A percentile compares a stretch with the other conserved stretches of the same genome.
These are phyloP conservation scores for Nicotiana tabacum DNA, from an alignment of 257 asterid genomes.

Conservation along the genomic window DNA sequence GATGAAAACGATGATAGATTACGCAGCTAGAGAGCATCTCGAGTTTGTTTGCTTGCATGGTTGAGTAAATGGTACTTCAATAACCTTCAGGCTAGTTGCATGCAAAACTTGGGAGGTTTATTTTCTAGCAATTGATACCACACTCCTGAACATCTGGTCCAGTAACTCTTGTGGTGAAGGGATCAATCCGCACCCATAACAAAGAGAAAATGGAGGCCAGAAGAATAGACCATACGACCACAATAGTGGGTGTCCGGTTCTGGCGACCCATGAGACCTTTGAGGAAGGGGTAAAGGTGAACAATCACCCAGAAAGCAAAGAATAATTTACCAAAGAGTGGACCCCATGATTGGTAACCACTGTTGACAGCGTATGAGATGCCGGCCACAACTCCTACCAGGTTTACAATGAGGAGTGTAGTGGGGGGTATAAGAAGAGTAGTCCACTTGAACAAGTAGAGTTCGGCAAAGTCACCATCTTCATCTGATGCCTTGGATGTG, in stretches of 20 bases:
- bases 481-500: constrained; percentile 90
- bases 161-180: constrained; percentile 80
- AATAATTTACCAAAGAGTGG: constrained; percentile 87
- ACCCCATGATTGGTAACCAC: constrained; percentile 98
- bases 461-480: constrained; percentile 86
- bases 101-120: background rate
- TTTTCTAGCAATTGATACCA: constrained; percentile 72
- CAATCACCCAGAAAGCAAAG: constrained; percentile 97
- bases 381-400: constrained; percentile 92
- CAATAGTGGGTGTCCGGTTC: constrained; percentile 88
- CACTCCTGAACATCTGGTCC: constrained; percentile 76
- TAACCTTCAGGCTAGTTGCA: background rate
- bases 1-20: background rate
- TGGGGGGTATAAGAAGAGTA: constrained; percentile 84
- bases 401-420: constrained; percentile 84
- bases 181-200: constrained; percentile 88
- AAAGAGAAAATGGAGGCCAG: constrained; percentile 90
- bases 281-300: constrained; percentile 90
- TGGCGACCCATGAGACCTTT: constrained; percentile 97
- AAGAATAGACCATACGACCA: constrained; percentile 93
- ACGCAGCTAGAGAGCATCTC: background rate
- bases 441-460: constrained; percentile 99
- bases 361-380: constrained; percentile 84
- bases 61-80: background rate
- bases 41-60: background rate